Percentiles rank a stretch among this genome's conserved stretches.
Conservation (phyloP, 179 eudicot genomes). For the Gypsophila paniculata region DNA sequence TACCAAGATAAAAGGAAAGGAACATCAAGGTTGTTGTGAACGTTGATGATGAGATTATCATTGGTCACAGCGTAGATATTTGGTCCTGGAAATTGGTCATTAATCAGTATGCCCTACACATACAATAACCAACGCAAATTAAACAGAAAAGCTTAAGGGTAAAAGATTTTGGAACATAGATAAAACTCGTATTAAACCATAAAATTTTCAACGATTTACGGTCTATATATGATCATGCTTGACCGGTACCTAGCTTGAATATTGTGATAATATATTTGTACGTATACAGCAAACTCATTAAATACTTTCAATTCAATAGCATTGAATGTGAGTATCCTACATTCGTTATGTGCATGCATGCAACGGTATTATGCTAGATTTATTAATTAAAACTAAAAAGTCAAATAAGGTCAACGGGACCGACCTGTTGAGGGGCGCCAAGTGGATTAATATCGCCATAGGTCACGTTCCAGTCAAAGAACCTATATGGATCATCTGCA, state of each 20-base stretch:
- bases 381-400: no score
- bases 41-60: constrained; percentile 13
- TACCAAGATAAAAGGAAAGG: constrained; percentile 13
- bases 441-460: constrained; percentile 1
- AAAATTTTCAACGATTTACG: no score
- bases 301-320: no score
- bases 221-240: no score
- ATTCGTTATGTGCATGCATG: no score
- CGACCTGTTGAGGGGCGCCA: constrained; percentile 9
- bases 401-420: not conserved
- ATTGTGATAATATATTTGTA: no score
- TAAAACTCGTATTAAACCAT: no score
- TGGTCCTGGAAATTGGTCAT: constrained; percentile 4
- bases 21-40: constrained; percentile 8
- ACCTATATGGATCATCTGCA: constrained; percentile 4
- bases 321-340: no score
- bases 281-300: no score
- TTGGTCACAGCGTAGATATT: not conserved
- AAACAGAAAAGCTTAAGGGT: not conserved
- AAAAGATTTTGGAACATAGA: no score
- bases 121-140: not conserved
- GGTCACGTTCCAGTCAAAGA: constrained; percentile 5
- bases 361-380: no score
- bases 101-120: not conserved
- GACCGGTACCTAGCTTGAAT: no score